Base-by-base conservation (phyloP, 2,329 filamentous ascomycete genomes). In the Periconia sp. region DNA sequence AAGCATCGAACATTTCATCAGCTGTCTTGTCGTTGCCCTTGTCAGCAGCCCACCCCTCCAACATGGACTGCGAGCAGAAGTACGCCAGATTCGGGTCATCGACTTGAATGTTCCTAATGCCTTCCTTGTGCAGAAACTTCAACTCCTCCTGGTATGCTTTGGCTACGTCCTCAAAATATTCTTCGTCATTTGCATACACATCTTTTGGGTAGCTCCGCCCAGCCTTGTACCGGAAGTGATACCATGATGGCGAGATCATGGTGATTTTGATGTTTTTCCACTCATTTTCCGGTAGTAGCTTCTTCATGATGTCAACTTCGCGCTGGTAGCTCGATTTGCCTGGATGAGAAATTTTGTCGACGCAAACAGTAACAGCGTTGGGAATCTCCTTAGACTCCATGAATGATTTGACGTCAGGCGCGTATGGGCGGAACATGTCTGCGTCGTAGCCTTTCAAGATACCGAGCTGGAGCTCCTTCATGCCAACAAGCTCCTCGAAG, bases 1-100 rank as follows among this genome's bases (percentile, higher is more conserved):
- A 92, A 19, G 85, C 81, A 56, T 89, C 85, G 16, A 92, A 80
- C 31, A 89, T 82, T 54, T 85, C 83, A 34, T 88, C 86, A 5
- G 86, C 81, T 1, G 81, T 81, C 66, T 84, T 82, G 39, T 80
- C 80, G 64, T 91, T 89, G 57, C 84, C 78, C 34, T 78, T 70
- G 63, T 90, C 87, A 11, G 79, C 79, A 40, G 81, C 56, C 66
- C 66, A 70, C 30, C 66, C 66, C 15, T 63, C 64, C 43, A 70
- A 45, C 65, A 68, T 68, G 21, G 63, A 50, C 29, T 68, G 50
- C 3, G 66, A 70, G 55, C 66, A 70, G 51, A 70, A 70, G 46
- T 69, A 73, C 5, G 74, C 73, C n/a, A 77, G 61, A 35, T 76
- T 75, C 0, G 74, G 74, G 41, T 77, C 74, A 39, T 77, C 74